Evolutionary conservation across 2,329 filamentous ascomycete species (phyloP), one percentile per base, ranked within the genome.

Genomic region (Fusarium lyarnte): DNA sequence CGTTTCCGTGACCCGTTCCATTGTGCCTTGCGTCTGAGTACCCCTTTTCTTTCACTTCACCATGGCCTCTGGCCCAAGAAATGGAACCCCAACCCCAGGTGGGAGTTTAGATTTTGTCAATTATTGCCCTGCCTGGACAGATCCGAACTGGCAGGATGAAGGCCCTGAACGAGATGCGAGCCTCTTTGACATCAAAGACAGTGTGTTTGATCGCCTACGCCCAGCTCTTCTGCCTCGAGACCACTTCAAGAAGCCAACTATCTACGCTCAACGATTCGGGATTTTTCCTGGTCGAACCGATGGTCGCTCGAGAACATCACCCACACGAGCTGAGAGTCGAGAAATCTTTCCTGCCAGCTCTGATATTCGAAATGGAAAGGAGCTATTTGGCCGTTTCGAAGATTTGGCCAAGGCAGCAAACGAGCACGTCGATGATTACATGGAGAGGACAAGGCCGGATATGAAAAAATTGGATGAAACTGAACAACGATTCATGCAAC

Each of bases 271-370:
- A 21, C 69, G 79, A 41, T 81, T 78, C 39, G 76, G 79, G 21
- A 70, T 81, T 9, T 78, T 77, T 41, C 77, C 77, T 2, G 77
- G 70, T 4, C 71, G 76, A 4, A 66, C 53, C 8, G 78, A 79
- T 51, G 79, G 79, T 1, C 75, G 79, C n/a, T 81, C 79, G 19
- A 69, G 76, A 31, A 73, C 78, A 14, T 79, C 79, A 5, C 79
- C 79, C 9, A 79, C 78, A 25, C 68, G 78, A 55, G 62, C 74
- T 14, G 55, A 70, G 21, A 72, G 72, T 29, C 65, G 75, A 12
- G n/a, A 63, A 6, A 51, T 63, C 12, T 74, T 75, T 19, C 43
- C 31, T 10, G 38, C 46, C n/a, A 52, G 31, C 19, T 12, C 49
- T 23, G 43, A 64, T 8, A 39, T 69, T 14, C 39, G 57, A 27